Evolutionary conservation across 2,329 filamentous ascomycete species (phyloP).

Genomic region (Dothideomycetes sp.): DNA sequence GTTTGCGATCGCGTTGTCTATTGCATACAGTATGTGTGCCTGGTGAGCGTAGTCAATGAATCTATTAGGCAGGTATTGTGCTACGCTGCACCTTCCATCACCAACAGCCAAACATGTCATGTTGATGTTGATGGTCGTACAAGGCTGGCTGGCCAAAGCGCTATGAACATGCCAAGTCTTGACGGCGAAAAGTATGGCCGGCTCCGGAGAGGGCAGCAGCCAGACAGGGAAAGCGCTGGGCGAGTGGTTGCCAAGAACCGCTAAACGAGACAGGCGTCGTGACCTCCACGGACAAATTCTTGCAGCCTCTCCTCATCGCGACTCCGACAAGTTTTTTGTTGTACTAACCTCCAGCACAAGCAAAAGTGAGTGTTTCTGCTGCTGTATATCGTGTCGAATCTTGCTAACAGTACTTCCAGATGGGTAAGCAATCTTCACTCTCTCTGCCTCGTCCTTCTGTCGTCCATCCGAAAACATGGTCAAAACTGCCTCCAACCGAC

Average conservation of each 20-base stretch:
- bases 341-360: slow-evolving; percentile 14
- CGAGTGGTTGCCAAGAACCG: not conserved
- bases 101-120: slow-evolving; percentile 7
- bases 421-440: slow-evolving; percentile 14
- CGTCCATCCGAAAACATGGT: slow-evolving; percentile 3
- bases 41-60: no score
- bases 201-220: not conserved
- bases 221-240: not conserved
- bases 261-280: slow-evolving; percentile 5
- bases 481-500: slow-evolving; percentile 1
- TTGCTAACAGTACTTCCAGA: slow-evolving; percentile 12
- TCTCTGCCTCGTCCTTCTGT: slow-evolving; percentile 2
- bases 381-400: no score
- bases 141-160: not conserved
- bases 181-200: slow-evolving; percentile 5
- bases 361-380: slow-evolving; percentile 8
- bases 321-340: slow-evolving; percentile 11
- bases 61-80: no score
- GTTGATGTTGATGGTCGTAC: slow-evolving; percentile 1
- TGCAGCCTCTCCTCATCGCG: slow-evolving; percentile 7
- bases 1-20: not conserved
- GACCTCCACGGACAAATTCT: no score
- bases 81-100: no score
- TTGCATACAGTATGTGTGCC: no score
- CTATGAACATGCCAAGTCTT: not conserved